A percentile compares a stretch with the other conserved stretches of the same genome.
phyloP scores from a whole-genome alignment of 1,284 basidiomycete species.

The Fereydounia khargensis region DNA sequence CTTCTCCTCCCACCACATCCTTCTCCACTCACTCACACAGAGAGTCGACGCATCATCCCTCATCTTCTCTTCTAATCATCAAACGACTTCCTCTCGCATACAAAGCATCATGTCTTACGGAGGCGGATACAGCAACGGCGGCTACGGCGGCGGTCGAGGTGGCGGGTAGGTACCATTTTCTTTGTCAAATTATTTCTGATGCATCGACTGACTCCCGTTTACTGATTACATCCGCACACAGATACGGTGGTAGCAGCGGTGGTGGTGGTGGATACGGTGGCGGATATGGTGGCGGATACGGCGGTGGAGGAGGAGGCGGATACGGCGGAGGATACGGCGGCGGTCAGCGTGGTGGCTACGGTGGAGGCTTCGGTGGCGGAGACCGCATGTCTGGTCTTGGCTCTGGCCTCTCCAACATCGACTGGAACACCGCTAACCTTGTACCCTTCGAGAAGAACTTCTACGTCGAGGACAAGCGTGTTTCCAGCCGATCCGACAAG shows the following conservation, averaged over 20 bases:
- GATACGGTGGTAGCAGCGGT: slow-evolving; percentile 1
- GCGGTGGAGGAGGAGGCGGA: slow-evolving; percentile 60
- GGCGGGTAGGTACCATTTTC: not conserved
- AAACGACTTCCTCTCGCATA: too few relatives aligned
- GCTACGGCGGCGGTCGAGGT: slow-evolving; percentile 20
- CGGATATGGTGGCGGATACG: slow-evolving; percentile 30
- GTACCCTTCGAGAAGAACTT: slow-evolving; percentile 81
- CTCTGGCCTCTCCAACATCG: slow-evolving; percentile 74
- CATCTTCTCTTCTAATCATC: too few relatives aligned
- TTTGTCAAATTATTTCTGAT: not conserved
- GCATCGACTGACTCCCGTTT: too few relatives aligned
- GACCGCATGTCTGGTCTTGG: slow-evolving; percentile 84
- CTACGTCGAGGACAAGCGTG: slow-evolving; percentile 87
- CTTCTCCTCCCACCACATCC: too few relatives aligned
- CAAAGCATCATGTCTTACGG: slow-evolving; percentile 46
- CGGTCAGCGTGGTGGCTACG: slow-evolving; percentile 29
- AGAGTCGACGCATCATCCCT: too few relatives aligned
- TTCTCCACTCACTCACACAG: too few relatives aligned
- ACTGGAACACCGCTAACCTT: slow-evolving; percentile 74
- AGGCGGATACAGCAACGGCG: slow-evolving; percentile 28
- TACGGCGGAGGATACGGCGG: slow-evolving; percentile 18
- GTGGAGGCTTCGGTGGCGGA: slow-evolving; percentile 59
- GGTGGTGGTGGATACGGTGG: slow-evolving; percentile 24
- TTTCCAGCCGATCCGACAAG: slow-evolving; percentile 73
- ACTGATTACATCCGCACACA: not conserved